Evolutionary conservation across 2,329 filamentous ascomycete genomes (phyloP), one percentile per base, ranked within the genome.

Genomic region (Rutstroemia sp.): DNA sequence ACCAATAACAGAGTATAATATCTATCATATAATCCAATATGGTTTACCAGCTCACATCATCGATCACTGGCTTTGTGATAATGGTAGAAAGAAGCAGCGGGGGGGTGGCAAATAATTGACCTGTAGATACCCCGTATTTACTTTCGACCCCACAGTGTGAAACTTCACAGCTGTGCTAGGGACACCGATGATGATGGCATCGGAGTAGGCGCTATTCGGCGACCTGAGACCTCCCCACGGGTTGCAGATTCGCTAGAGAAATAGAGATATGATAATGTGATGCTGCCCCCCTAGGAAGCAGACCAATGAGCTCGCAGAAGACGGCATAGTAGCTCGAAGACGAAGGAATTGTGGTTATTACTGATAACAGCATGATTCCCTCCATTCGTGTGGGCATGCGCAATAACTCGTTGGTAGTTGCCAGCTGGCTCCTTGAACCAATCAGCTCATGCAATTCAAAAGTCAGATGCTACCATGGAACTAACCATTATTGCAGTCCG

Each of bases 151-250:
- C 46, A 45, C 38, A 19, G 25, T 23, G 46, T 55, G 53, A 44
- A 44, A 55, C 46, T 55, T 37, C 18, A 49, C 45, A 49, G 39
- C 53, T 18, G 18, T 34, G 49, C 21, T 44, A 55, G 19, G 38
- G 5, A 19, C 4, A 37, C 34, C 38, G 25, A 27, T 34, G 1
- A 45, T 51, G 42, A 14, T 42, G 14, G 39, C 25, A 50, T 18
- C 9, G 8, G 14, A 10, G 7, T 14, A 51, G 38, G 23, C 14
- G 34, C 18, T 23, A 38, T 55, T 55, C 46, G 53, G 46, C 46
- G 46, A 55, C 53, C 53, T 55, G 38, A 50, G 38, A 44, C 38
- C 19, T 21, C 38, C 27, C 18, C 14, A 44, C 14, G 7, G 38
- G 9, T 55, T 9, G 21, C 25, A 23, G 41, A 39, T 30, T 37